These are phyloP conservation scores for Hypoxylon sp. DNA, from an alignment of 2,329 filamentous ascomycete genomes.

Conservation along the genomic window DNA sequence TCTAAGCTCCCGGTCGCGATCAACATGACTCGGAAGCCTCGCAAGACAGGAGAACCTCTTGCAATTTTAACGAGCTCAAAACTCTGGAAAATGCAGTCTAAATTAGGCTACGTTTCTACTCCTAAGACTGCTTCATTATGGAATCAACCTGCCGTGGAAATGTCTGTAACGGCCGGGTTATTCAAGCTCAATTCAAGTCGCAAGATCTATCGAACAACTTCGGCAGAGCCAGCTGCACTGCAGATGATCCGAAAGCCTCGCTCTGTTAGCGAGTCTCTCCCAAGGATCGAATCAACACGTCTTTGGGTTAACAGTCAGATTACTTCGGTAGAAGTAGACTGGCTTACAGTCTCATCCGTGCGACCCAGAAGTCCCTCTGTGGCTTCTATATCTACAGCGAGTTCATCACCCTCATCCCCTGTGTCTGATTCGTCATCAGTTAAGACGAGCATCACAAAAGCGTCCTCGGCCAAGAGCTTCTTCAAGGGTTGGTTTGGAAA, in stretches of 20 bases:
- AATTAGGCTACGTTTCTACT: not conserved
- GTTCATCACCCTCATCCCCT: constrained; percentile 43
- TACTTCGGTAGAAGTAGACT: constrained; percentile 46
- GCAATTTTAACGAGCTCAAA: constrained; percentile 36
- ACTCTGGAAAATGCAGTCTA: constrained; percentile 42
- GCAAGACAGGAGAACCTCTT: constrained; percentile 29
- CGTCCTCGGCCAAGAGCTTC: constrained; percentile 46
- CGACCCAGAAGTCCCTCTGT: constrained; percentile 46
- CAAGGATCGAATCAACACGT: constrained; percentile 47
- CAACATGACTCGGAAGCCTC: constrained; percentile 35
- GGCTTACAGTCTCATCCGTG: constrained; percentile 51
- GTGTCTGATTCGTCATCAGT: constrained; percentile 43
- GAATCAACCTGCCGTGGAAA: constrained; percentile 25
- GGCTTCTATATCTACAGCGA: constrained; percentile 43
- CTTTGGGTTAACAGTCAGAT: constrained; percentile 46
- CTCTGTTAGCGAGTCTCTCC: constrained; percentile 45
- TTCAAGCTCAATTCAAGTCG: constrained; percentile 54
- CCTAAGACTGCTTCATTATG: constrained; percentile 38
- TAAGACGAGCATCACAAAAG: constrained; percentile 44
- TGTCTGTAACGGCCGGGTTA: constrained; percentile 43
- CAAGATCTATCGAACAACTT: constrained; percentile 54
- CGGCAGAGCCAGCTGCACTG: constrained; percentile 55
- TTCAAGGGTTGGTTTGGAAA: constrained; percentile 49
- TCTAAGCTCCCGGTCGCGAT: constrained; percentile 42
- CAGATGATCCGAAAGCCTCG: constrained; percentile 56